Evolutionary conservation across 768 basidiomycete species (phyloP), one percentile per base, ranked within the genome.

Genomic region (Thelephora aurantiotincta): DNA sequence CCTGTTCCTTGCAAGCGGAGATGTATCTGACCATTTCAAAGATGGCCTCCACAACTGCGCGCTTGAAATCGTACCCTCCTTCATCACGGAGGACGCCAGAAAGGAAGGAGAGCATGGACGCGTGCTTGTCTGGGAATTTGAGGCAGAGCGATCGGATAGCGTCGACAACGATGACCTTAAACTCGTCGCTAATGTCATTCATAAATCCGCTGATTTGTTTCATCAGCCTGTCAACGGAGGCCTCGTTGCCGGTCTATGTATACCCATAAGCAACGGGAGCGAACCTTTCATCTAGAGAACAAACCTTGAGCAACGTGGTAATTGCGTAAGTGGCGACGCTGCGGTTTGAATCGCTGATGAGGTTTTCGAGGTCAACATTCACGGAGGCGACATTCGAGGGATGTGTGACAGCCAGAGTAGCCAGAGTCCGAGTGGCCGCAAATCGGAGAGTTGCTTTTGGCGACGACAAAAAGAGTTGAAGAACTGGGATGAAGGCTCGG

Each of bases 21-120:
- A 99, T 97, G 67, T 78, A 98, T 61, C 94, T 97, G 74, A 99
- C 89, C 96, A 99, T 99, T 65, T 99, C 96, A 61, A 99, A 98
- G 60, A 99, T 98, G 16, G 96, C 94, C 65, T 98, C 96, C 33
- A 99, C 96, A 43, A 98, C 90, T 6, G 96, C 90, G 42, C 93
- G 90, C 68, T 99, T 99, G 74, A 97, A 99, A 61, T 99, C 96
- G 65, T 97, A 98, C 5, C 96, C 96, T 48, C 96, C 96, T 65
- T 99, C 96, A 58, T 99, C 96, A 42, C 96, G 82, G 43, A 99
- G 75, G 22, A 98, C 89, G 47, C 94, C 91, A 41, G 91, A 92
- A 30, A 99, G 74, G 80, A 99, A 99, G 4, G 83, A 78, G 49
- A 99, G 82, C 94, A 99, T 98, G 35, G 91, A 85, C 1, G 78